phyloP scores from a whole-genome alignment of 2,329 filamentous ascomycete genomes.

The Aspergillus unguis region DNA sequence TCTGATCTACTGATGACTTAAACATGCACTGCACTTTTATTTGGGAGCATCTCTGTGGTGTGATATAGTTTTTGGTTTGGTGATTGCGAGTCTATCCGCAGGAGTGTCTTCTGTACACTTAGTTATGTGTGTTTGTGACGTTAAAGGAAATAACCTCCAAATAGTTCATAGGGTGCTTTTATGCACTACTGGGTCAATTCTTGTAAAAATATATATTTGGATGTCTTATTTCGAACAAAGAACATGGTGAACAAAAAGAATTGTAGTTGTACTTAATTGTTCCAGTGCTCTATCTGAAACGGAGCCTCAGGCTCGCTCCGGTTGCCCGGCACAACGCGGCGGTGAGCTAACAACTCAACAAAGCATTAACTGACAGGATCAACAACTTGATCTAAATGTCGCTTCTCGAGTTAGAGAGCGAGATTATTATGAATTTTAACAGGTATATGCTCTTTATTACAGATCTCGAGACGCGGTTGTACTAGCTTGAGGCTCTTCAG shows the following conservation, averaged over 20 bases:
- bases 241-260: not conserved
- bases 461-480: not conserved
- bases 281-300: not conserved
- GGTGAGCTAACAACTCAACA: slow-evolving; percentile 11
- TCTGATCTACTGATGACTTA: not conserved
- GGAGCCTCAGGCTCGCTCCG: slow-evolving; percentile 3
- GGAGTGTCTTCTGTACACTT: not conserved
- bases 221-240: too few species aligned
- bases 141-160: not conserved
- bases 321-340: slow-evolving; percentile 21
- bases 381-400: not conserved
- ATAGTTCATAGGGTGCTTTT: too few species aligned
- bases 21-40: not conserved
- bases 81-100: not conserved
- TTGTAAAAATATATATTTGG: not conserved
- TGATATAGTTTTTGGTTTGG: too few species aligned
- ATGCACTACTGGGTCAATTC: not conserved
- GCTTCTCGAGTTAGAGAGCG: not conserved
- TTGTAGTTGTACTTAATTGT: not conserved
- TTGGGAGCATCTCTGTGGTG: not conserved
- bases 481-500: not conserved
- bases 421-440: not conserved
- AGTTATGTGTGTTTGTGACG: not conserved
- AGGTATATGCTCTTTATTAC: too few species aligned
- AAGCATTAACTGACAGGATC: slow-evolving; percentile 6